phyloP scores from a whole-genome alignment of 371 early-diverging fungal species.

The Apophysomyces ossiformis region DNA sequence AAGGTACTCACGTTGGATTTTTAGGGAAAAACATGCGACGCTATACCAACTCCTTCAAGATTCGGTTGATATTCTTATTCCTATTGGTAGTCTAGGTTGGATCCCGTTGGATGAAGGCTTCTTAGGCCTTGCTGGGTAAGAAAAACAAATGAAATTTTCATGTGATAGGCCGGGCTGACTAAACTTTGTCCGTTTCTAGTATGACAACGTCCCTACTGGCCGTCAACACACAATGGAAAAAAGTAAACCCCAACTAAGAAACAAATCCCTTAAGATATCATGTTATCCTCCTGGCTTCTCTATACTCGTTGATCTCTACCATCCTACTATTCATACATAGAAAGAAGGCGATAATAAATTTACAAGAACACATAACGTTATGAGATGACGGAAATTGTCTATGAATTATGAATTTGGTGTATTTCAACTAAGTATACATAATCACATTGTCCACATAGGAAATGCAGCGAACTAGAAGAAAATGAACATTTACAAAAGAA shows the following conservation, averaged over 20 bases:
- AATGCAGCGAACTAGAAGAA: background rate
- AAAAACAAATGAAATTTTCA: background rate
- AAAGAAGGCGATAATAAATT: too few relatives aligned
- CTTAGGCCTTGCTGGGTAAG: constrained; percentile 72
- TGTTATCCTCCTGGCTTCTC: constrained; percentile 1
- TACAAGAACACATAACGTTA: too few relatives aligned
- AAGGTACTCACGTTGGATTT: constrained; percentile 2
- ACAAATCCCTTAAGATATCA: background rate
- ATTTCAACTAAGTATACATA: too few relatives aligned
- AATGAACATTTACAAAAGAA: background rate
- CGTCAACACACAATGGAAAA: constrained; percentile 40
- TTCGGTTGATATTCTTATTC: constrained; percentile 66
- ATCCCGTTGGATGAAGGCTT: constrained; percentile 64
- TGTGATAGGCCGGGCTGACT: too few relatives aligned
- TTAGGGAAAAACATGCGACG: constrained; percentile 56
- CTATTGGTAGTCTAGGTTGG: constrained; percentile 61
- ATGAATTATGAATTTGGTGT: too few relatives aligned
- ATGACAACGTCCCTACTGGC: constrained; percentile 47
- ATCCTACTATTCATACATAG: too few relatives aligned
- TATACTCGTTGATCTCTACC: background rate
- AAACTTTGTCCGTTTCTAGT: constrained; percentile 24
- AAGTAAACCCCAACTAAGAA: constrained; percentile 23
- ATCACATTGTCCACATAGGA: too few relatives aligned
- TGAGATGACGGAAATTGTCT: too few relatives aligned
- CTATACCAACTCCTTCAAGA: constrained; percentile 65